phyloP scores from a whole-genome alignment of 805 yeast genomes.

The Cyberlindnera misumaiensis region DNA sequence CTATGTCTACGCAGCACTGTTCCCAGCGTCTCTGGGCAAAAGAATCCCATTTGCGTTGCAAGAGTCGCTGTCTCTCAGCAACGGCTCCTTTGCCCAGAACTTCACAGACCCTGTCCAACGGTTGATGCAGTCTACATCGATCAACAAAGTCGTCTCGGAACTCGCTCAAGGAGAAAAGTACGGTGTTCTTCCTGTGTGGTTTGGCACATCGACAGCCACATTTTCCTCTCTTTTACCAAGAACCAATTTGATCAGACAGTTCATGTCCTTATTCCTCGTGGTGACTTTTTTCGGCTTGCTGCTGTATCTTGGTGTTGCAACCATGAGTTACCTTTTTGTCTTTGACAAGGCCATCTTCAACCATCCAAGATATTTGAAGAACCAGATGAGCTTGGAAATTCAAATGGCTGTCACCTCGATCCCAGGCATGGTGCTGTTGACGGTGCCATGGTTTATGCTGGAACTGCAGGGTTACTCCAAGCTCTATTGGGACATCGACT shows the following conservation, averaged over 20 bases:
- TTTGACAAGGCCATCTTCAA: slow-evolving; percentile 88
- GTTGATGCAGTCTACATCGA: slow-evolving; percentile 5
- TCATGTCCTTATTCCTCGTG: slow-evolving; percentile 54
- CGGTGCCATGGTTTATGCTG: slow-evolving; percentile 83
- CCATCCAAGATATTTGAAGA: slow-evolving; percentile 93
- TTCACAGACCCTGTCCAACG: slow-evolving; percentile 12
- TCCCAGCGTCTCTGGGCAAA: slow-evolving; percentile 50
- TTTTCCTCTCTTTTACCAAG: slow-evolving; percentile 67
- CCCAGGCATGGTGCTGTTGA: slow-evolving; percentile 81
- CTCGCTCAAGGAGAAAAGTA: slow-evolving; percentile 38
- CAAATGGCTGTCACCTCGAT: slow-evolving; percentile 72
- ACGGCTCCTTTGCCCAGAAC: slow-evolving; percentile 19
- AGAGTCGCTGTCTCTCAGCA: slow-evolving; percentile 20
- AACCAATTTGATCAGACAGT: slow-evolving; percentile 66
- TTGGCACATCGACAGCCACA: slow-evolving; percentile 50
- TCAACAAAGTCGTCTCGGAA: slow-evolving; percentile 13
- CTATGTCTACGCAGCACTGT: slow-evolving; percentile 56
- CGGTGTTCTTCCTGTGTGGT: slow-evolving; percentile 54
- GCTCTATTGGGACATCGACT: slow-evolving; percentile 60
- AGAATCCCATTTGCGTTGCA: slow-evolving; percentile 27
- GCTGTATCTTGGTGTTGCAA: slow-evolving; percentile 71
- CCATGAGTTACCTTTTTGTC: slow-evolving; percentile 66
- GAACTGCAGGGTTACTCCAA: slow-evolving; percentile 82
- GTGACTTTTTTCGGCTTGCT: slow-evolving; percentile 82
- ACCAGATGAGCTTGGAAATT: slow-evolving; percentile 84